Evolutionary conservation across 139 green algal species (phyloP), one percentile per base, ranked within the genome.

Genomic region (Chlamydomonas sp.): DNA sequence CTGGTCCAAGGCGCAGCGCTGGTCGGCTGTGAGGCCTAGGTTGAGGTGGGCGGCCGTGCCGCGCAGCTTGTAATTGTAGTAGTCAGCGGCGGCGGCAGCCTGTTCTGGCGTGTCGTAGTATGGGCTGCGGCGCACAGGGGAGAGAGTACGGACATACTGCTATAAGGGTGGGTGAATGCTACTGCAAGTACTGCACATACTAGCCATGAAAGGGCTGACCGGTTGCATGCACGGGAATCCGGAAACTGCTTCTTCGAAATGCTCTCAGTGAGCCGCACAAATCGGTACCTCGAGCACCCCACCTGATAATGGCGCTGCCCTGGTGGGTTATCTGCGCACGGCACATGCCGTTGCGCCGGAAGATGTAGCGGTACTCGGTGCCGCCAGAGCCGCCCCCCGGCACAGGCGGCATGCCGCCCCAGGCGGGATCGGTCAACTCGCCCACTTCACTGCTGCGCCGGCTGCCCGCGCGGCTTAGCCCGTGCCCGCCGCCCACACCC

Each of bases 301-400:
- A 87, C 83, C 83, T 87, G 83, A 87, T 87, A 15, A 87, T 87
- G 72, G 83, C 83, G 49, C 73, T 76, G 16, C 83, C 83, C 62
- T 87, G 83, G 74, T 87, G 83, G 31, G 83, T 87, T 63, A 87
- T 87, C 73, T 87, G 83, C 83, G 83, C 83, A 4, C 83, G 83
- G 73, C 83, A 87, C 83, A 87, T 87, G 73, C 83, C 83, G 71
- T 87, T 87, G 20, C 83, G 72, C 4, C 83, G 72, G 83, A 87
- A 87, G 62, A 87, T 87, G 61, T 87, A 87, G 20, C 83, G 72
- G 63, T 87, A 87, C 63, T 87, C 83, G 61, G 83, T 76, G 62
- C 72, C 73, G 15, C 15, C 83, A 49, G 31, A 49, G 31, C 31
- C 31, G 31, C 31, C 31, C 31, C 31, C 31, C 31, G 31, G 31